These are phyloP conservation scores for Solanum appendiculatum DNA, from an alignment of 257 asterid species.

Conservation along the genomic window DNA sequence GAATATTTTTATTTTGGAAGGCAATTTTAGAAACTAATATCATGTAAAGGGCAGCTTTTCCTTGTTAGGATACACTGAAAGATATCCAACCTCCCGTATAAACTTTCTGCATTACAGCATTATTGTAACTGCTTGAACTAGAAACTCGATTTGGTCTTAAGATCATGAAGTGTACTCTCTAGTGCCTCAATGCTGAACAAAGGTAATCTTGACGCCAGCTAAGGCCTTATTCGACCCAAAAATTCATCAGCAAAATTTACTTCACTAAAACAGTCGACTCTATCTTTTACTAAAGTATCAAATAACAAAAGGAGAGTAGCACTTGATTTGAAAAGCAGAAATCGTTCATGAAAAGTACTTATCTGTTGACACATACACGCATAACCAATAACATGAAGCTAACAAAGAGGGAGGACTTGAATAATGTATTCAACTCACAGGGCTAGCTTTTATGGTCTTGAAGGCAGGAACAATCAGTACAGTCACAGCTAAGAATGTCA, in stretches of 20 bases:
- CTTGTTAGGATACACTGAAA: not conserved
- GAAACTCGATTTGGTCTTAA: not conserved
- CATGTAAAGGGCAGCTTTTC: not conserved
- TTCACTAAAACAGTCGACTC: not conserved
- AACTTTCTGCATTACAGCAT: not conserved
- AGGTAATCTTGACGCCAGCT: not conserved
- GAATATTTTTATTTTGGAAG: not conserved
- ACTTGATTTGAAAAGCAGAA: not conserved
- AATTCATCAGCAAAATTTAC: not conserved
- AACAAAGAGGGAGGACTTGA: not conserved
- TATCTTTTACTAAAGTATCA: not conserved
- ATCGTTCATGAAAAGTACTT: not conserved
- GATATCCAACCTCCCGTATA: not conserved
- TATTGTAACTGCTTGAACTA: not conserved
- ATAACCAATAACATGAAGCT: not conserved
- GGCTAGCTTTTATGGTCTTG: constrained; percentile 83
- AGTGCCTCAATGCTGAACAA: not conserved
- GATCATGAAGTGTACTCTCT: not conserved
- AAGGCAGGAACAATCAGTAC: constrained; percentile 93
- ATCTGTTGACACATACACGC: not conserved
- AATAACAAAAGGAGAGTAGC: not conserved
- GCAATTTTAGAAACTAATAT: not conserved
- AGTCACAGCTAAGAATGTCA: constrained; percentile 88
- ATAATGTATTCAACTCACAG: constrained; percentile 50
- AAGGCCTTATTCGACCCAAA: not conserved